Percentiles rank a stretch among this genome's conserved stretches.
These are phyloP conservation scores for Picea abies DNA, from an alignment of 83 land plant genomes.

Conservation along the genomic window DNA sequence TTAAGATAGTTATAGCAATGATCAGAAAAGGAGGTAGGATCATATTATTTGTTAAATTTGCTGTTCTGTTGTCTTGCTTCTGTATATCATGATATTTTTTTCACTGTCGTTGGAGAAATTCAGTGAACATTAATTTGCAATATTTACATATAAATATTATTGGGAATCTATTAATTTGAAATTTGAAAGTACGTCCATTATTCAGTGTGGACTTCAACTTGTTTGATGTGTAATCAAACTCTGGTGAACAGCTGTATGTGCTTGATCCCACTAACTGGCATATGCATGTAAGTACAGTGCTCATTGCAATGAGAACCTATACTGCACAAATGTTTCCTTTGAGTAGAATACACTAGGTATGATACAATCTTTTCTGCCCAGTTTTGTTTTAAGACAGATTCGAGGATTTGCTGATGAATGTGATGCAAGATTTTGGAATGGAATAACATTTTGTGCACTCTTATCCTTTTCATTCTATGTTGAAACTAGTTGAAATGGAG, in stretches of 20 bases:
- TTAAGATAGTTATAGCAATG: background rate
- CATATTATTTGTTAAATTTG: background rate
- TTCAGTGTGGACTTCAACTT: background rate
- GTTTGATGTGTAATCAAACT: background rate
- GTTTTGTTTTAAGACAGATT: slow-evolving; percentile 1
- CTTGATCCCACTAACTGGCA: background rate
- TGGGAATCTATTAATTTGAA: background rate
- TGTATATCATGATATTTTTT: background rate
- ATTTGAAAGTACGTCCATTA: background rate
- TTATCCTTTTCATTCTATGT: background rate
- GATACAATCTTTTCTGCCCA: background rate
- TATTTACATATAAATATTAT: background rate
- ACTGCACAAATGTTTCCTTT: background rate
- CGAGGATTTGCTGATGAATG: background rate
- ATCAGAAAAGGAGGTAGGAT: background rate
- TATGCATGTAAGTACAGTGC: background rate
- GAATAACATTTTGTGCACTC: background rate
- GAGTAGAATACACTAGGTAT: background rate
- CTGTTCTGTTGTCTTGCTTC: background rate
- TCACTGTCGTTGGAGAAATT: background rate
- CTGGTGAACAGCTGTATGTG: no score
- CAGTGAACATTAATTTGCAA: no score
- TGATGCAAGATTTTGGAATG: background rate
- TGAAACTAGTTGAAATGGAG: background rate
- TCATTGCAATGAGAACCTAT: background rate